phyloP scores from a whole-genome alignment of 106 monocot species.

The Hemerocallis citrina region DNA sequence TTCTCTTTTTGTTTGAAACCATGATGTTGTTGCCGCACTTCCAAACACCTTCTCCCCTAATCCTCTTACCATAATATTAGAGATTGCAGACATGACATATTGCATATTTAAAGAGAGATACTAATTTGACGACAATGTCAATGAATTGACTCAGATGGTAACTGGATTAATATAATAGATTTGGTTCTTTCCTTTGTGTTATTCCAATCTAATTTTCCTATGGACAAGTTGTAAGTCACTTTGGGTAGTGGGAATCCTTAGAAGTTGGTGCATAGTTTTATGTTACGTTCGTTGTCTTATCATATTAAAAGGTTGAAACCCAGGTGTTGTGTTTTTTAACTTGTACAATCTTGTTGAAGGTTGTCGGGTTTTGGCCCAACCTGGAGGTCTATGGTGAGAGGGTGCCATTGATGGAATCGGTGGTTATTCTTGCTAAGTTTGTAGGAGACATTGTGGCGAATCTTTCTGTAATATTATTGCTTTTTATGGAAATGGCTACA shows the following conservation, averaged over 20 bases:
- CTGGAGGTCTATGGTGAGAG: constrained; percentile 85
- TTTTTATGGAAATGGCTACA: constrained; percentile 83
- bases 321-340: constrained; percentile 60
- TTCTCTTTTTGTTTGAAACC: no score
- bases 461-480: constrained; percentile 81
- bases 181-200: not conserved
- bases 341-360: constrained; percentile 94
- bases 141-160: no score
- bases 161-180: not conserved
- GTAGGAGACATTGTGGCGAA: constrained; percentile 83
- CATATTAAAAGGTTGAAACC: no score
- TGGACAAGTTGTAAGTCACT: not conserved
- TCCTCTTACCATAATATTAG: no score
- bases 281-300: no score
- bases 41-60: no score
- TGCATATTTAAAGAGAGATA: no score
- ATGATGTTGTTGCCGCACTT: no score
- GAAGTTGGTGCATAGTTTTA: no score
- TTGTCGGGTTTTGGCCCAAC: constrained; percentile 84
- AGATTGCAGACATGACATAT: no score
- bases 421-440: constrained; percentile 63
- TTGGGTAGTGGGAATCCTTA: not conserved
- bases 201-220: not conserved
- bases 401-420: constrained; percentile 97
- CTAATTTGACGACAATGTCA: no score